Evolutionary conservation across 192 early-diverging fungal genomes (phyloP).

Genomic region (Paraglomus occultum): DNA sequence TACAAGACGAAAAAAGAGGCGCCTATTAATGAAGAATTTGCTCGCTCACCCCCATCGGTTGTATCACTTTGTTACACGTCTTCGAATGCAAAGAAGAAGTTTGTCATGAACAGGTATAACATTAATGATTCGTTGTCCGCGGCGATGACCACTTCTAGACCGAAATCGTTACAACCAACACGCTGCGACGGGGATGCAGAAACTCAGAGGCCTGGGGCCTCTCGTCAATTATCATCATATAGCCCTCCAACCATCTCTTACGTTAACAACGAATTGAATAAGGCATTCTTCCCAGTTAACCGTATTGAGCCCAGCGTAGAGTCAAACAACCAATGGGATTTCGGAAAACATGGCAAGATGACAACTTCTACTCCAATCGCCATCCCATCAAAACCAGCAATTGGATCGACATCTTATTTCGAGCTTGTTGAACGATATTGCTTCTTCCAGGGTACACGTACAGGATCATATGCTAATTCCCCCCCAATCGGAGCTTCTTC

Average conservation of each 20-base stretch:
- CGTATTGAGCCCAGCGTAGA: slow-evolving; percentile 21
- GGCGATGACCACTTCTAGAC: slow-evolving; percentile 23
- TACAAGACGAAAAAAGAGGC: slow-evolving; percentile 24
- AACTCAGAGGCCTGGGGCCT: no score
- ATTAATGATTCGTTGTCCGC: slow-evolving; percentile 41
- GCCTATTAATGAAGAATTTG: slow-evolving; percentile 9
- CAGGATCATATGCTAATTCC: slow-evolving; percentile 28
- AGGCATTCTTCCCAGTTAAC: not conserved
- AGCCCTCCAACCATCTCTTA: not conserved
- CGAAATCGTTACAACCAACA: not conserved
- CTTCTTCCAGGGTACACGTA: slow-evolving; percentile 46
- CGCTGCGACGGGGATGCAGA: no score
- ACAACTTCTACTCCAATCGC: slow-evolving; percentile 34
- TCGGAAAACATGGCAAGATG: slow-evolving; percentile 7
- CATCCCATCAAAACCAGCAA: slow-evolving; percentile 36
- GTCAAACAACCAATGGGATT: not conserved
- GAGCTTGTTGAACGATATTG: slow-evolving; percentile 57
- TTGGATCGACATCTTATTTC: slow-evolving; percentile 49
- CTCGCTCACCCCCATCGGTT: slow-evolving; percentile 1
- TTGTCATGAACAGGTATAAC: slow-evolving; percentile 37
- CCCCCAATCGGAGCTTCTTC: not conserved
- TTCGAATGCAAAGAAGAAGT: slow-evolving; percentile 20
- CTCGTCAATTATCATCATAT: not conserved
- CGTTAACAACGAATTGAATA: not conserved
- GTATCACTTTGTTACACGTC: not conserved